Evolutionary conservation across 768 basidiomycete genomes (phyloP), one percentile per base, ranked within the genome.

Genomic region (Trametes punicea): DNA sequence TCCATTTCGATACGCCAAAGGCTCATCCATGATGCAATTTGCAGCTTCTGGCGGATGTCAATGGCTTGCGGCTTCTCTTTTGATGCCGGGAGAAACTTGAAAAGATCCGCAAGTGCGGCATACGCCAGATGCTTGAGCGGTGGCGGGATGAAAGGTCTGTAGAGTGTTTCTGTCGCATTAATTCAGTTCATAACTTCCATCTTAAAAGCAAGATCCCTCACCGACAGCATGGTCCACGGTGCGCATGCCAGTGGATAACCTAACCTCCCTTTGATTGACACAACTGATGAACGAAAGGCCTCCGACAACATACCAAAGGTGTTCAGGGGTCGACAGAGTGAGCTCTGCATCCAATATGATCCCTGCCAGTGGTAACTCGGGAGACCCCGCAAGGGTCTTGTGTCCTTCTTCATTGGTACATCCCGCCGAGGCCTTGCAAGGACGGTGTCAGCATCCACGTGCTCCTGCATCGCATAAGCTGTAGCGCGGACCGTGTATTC

Each of bases 11-110:
- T 69, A 0, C 87, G 87, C 87, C 85, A 90, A 10, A 88, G 62
- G 59, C 85, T 88, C 85, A 88, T 88, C 90, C 87, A 90, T 1
- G 87, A 80, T 2, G 88, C 89, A 36, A 90, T 52, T 66, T 88
- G 81, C 15, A 90, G 74, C 65, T 79, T 84, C 63, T 89, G 86
- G 15, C 90, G 81, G 49, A 74, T 67, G 18, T 75, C 78, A 30
- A 90, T 57, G 56, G 81, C 74, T 25, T 69, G 63, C 0, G 86
- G 83, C 57, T 86, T 70, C 13, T 75, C 80, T 66, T 84, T 88
- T 23, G 82, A 83, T 49, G 71, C 67, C 0, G 87, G 85, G 13
- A 93, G 78, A 67, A 85, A 88, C 56, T 77, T 82, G 75, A 91
- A 90, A 23, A 91, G 75, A 62, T 90, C 87, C 4, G 77, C 77